Conservation (phyloP, 192 early-diverging fungal genomes). For the Gryganskiella cystojenkinii region DNA sequence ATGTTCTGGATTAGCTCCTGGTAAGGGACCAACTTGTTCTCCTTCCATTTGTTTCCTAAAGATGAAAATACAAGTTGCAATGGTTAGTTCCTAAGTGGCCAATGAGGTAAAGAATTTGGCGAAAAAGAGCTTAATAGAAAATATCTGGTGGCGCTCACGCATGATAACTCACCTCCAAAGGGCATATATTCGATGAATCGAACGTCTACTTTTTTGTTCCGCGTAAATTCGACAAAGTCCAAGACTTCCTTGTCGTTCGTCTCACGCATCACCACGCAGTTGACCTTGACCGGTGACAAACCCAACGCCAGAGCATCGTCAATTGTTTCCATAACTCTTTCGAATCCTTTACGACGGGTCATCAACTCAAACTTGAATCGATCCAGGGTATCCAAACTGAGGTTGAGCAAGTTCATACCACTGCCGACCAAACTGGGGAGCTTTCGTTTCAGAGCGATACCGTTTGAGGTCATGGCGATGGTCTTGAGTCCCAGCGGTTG, state of each 20-base stretch:
- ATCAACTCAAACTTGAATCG: slow-evolving; percentile 89
- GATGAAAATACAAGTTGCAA: slow-evolving; percentile 3
- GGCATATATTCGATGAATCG: slow-evolving; percentile 99
- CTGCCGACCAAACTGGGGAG: slow-evolving; percentile 72
- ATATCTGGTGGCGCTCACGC: background rate
- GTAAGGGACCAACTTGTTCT: slow-evolving; percentile 86
- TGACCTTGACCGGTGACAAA: slow-evolving; percentile 87
- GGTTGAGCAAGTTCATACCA: slow-evolving; percentile 90
- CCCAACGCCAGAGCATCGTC: slow-evolving; percentile 71
- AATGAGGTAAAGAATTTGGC: background rate
- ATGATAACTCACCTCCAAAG: slow-evolving; percentile 80
- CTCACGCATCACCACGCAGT: slow-evolving; percentile 91
- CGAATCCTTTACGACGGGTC: slow-evolving; percentile 86
- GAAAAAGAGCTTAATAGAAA: background rate
- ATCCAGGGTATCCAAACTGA: slow-evolving; percentile 93
- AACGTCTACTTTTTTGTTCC: slow-evolving; percentile 77
- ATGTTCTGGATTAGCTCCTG: slow-evolving; percentile 77
- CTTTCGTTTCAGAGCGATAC: slow-evolving; percentile 89
- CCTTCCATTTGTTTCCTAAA: slow-evolving; percentile 87
- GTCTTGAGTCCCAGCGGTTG: slow-evolving; percentile 77
- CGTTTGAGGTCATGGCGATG: slow-evolving; percentile 96
- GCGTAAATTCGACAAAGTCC: slow-evolving; percentile 88
- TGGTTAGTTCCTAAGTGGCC: background rate
- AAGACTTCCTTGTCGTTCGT: slow-evolving; percentile 88
- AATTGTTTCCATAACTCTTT: slow-evolving; percentile 82